Conservation (phyloP, 176 grass and related monocot species). For the Saccharum officinarum region DNA sequence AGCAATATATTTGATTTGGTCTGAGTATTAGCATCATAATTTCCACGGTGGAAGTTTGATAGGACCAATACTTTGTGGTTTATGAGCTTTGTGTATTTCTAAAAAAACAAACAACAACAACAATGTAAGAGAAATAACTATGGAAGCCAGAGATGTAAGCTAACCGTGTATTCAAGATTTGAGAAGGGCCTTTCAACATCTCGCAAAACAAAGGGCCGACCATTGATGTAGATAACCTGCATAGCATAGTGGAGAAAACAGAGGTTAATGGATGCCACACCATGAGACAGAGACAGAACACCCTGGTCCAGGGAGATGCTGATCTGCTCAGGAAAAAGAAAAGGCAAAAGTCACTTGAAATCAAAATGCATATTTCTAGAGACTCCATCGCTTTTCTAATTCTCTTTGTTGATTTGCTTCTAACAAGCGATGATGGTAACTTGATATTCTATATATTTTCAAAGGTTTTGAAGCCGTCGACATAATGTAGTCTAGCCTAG, state of each 20-base stretch:
- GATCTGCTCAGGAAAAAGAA: neutral
- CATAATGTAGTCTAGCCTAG: constrained; percentile 13
- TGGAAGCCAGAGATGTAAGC: constrained; percentile 22
- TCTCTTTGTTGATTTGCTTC: neutral
- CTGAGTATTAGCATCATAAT: constrained; percentile 14
- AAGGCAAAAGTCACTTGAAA: constrained; percentile 1
- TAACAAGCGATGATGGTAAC: constrained; percentile 6
- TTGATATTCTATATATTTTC: neutral
- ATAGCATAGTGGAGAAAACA: constrained; percentile 32
- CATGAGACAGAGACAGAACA: neutral
- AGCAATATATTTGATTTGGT: constrained; percentile 13
- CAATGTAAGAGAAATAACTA: constrained; percentile 23
- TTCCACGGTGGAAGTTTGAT: constrained; percentile 1
- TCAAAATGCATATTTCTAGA: constrained; percentile 13
- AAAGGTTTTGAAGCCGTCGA: neutral
- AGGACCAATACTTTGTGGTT: neutral
- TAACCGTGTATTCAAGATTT: constrained; percentile 98
- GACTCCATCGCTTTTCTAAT: neutral
- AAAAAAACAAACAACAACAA: neutral
- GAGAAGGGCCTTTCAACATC: constrained; percentile 98
- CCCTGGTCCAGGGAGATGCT: neutral
- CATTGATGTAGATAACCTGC: constrained; percentile 95
- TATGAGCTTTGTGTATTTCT: constrained; percentile 4
- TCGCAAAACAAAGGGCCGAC: constrained; percentile 88
- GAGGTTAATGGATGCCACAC: constrained; percentile 17